These are phyloP conservation scores for Oryza glumipatula DNA, from an alignment of 176 grass and related monocot species.

Conservation along the genomic window DNA sequence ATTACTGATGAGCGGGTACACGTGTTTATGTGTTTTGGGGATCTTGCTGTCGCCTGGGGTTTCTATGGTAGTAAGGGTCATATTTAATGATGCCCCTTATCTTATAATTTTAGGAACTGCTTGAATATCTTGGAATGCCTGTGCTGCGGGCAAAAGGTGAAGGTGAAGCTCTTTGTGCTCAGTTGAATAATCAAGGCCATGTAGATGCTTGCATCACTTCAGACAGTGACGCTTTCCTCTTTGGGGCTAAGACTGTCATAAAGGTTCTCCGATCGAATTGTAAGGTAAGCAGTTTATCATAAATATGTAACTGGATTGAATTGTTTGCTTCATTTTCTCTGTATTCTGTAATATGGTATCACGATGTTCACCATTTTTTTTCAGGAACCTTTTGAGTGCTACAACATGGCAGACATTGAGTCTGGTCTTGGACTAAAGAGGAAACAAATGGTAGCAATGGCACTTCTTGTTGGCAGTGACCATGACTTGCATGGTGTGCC, in stretches of 20 bases:
- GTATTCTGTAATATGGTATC: background rate
- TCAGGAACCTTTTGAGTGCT: constrained; percentile 99
- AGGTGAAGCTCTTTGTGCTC: constrained; percentile 92
- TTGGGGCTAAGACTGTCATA: constrained; percentile 85
- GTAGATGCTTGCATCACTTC: constrained; percentile 96
- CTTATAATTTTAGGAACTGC: constrained; percentile 63
- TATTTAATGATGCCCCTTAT: constrained; percentile 23
- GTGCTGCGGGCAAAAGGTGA: constrained; percentile 70
- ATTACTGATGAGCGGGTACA: background rate
- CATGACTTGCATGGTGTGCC: constrained; percentile 76
- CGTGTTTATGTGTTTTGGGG: background rate
- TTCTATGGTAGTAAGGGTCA: background rate
- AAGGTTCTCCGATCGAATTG: constrained; percentile 80
- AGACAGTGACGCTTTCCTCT: constrained; percentile 95
- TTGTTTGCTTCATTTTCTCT: constrained; percentile 12
- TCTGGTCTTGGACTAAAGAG: constrained; percentile 81
- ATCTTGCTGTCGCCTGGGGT: background rate
- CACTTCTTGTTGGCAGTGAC: constrained; percentile 85
- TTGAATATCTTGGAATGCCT: constrained; percentile 84
- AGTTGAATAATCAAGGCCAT: constrained; percentile 76
- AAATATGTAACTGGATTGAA: background rate
- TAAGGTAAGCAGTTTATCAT: constrained; percentile 54
- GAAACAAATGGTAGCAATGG: constrained; percentile 94
- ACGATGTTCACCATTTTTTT: constrained; percentile 25
- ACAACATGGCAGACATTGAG: constrained; percentile 86